Conservation (phyloP, 306 rosid species). For the Quercus engelmannii region DNA sequence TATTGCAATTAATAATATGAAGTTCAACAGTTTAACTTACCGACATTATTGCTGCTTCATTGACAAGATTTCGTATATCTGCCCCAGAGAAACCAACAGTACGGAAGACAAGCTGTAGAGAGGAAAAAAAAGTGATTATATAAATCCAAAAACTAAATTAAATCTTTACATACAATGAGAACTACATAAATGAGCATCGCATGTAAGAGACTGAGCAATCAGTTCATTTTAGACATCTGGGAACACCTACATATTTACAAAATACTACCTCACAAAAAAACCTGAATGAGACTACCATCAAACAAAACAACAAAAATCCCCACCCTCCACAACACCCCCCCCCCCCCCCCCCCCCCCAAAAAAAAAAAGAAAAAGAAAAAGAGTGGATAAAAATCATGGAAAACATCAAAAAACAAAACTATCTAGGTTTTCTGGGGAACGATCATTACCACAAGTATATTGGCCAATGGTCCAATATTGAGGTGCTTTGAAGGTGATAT, state of each 20-base stretch:
- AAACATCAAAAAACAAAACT: neutral
- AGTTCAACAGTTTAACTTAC: slow-evolving; percentile 39
- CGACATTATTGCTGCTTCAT: slow-evolving; percentile 98
- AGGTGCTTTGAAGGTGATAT: neutral
- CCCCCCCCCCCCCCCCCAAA: too few species aligned
- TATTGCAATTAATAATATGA: slow-evolving; percentile 4
- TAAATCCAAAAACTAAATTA: slow-evolving; percentile 21
- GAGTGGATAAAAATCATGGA: too few species aligned
- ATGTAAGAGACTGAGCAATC: neutral
- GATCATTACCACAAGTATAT: neutral
- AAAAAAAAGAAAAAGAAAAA: too few species aligned
- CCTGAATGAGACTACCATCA: neutral
- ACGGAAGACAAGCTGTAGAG: slow-evolving; percentile 86
- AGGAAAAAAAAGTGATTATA: slow-evolving; percentile 21
- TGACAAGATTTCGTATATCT: slow-evolving; percentile 89
- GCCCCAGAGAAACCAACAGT: slow-evolving; percentile 99
- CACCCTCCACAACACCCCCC: too few species aligned
- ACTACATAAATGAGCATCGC: slow-evolving; percentile 11
- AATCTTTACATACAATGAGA: neutral
- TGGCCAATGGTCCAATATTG: neutral
- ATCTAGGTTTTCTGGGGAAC: neutral
- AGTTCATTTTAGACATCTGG: neutral
- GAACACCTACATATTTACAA: neutral
- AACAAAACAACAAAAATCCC: too few species aligned
- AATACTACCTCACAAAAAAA: neutral